A percentile compares a stretch with the other conserved stretches of the same genome.
Evolutionary conservation across 805 yeast species (phyloP).

Genomic region (Kuraishia floccosa): DNA sequence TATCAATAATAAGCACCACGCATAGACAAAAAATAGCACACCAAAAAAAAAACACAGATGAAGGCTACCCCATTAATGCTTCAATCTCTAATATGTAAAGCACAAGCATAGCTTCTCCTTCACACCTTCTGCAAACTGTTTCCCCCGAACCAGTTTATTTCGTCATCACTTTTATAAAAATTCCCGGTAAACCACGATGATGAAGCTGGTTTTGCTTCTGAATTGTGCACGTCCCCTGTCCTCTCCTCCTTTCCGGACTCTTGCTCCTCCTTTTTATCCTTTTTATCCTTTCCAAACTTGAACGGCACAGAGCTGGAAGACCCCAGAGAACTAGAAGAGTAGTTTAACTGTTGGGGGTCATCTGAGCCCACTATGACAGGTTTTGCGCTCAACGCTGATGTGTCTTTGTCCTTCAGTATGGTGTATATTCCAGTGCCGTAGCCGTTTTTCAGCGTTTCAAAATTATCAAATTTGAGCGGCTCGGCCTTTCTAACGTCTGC

Average conservation of each 20-base stretch:
- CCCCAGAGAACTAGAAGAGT: too few relatives aligned
- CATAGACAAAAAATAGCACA: not conserved
- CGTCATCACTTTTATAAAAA: constrained; percentile 9
- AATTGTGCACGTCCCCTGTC: not conserved
- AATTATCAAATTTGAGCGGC: too few relatives aligned
- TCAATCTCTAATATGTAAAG: too few relatives aligned
- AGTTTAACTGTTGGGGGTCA: not conserved
- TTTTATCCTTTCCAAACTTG: not conserved
- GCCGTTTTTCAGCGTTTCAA: too few relatives aligned
- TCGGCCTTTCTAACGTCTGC: too few relatives aligned
- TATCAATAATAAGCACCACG: too few relatives aligned
- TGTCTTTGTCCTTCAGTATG: too few relatives aligned
- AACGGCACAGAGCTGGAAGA: too few relatives aligned
- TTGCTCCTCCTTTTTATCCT: not conserved
- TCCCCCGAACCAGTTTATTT: constrained; percentile 13
- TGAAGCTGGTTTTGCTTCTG: not conserved
- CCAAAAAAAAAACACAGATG: not conserved
- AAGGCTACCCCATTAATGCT: too few relatives aligned
- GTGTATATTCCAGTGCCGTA: too few relatives aligned
- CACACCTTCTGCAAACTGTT: constrained; percentile 4
- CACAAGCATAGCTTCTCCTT: too few relatives aligned
- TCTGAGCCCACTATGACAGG: not conserved
- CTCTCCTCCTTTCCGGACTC: not conserved
- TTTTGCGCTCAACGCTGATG: too few relatives aligned
- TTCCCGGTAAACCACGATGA: constrained; percentile 2